Conservation (phyloP, 257 asterid genomes). For the Echites panduratus region DNA sequence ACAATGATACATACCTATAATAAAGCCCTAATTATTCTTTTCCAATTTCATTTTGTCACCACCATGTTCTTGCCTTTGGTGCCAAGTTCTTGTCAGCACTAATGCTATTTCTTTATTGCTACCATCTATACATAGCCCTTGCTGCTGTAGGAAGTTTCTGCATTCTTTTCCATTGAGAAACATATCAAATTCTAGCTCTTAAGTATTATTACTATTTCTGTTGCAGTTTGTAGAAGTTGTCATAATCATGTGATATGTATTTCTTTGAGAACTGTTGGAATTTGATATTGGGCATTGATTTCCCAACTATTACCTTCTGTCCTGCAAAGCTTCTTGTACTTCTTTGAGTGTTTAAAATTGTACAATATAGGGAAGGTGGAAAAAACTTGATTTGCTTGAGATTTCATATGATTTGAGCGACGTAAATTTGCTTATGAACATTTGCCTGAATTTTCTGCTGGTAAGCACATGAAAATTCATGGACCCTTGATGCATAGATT, state of each 20-base stretch:
- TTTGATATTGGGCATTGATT: neutral
- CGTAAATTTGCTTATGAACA: neutral
- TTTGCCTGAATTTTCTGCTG: neutral
- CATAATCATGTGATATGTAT: neutral
- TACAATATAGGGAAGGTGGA: neutral
- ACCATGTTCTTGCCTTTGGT: no score
- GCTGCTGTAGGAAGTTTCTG: neutral
- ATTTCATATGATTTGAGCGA: neutral
- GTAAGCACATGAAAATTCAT: neutral
- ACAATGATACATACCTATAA: no score
- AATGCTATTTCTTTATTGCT: no score
- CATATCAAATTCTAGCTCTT: neutral
- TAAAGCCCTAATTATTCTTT: no score
- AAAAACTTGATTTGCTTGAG: neutral
- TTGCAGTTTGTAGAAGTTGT: neutral
- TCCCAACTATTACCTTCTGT: neutral
- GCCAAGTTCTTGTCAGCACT: no score
- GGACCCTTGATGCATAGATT: neutral
- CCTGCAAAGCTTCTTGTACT: neutral
- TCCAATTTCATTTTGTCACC: no score
- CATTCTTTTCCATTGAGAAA: neutral
- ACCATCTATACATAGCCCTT: no score
- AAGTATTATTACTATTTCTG: neutral
- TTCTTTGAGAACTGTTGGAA: neutral
- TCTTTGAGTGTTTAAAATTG: no score